These are phyloP conservation scores for Saksenaea oblongispora DNA, from an alignment of 371 early-diverging fungal genomes.

Conservation along the genomic window DNA sequence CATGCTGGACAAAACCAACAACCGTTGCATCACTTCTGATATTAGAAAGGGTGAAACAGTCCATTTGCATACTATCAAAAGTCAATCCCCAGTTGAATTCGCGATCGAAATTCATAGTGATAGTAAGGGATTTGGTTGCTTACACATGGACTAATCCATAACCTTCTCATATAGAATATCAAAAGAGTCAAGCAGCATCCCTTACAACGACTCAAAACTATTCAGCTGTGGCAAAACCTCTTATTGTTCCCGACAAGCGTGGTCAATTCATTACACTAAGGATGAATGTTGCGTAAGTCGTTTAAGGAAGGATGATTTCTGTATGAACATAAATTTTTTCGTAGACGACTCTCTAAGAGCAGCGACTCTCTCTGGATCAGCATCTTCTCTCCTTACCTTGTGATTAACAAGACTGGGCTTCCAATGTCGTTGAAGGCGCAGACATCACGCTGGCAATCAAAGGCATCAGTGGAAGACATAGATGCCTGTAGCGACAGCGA, in stretches of 20 bases:
- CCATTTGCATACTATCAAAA: constrained; percentile 67
- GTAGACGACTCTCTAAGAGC: constrained; percentile 19
- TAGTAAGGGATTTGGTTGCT: constrained; percentile 19
- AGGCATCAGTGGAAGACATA: constrained; percentile 14
- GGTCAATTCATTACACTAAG: constrained; percentile 55
- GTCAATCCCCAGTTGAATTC: constrained; percentile 56
- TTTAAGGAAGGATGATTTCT: background rate
- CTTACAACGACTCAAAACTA: constrained; percentile 16
- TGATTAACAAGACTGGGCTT: constrained; percentile 78
- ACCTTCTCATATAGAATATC: constrained; percentile 12
- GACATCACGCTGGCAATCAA: constrained; percentile 21
- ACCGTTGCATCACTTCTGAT: constrained; percentile 32
- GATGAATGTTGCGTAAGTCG: constrained; percentile 50
- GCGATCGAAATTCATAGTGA: constrained; percentile 63
- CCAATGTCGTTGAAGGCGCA: constrained; percentile 41
- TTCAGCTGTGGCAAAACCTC: constrained; percentile 13
- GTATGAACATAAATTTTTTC: background rate
- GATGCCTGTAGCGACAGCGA: constrained; percentile 27
- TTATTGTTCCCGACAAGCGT: constrained; percentile 36
- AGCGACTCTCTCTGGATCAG: constrained; percentile 34
- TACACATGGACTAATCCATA: background rate
- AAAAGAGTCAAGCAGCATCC: constrained; percentile 9
- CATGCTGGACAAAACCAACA: constrained; percentile 38
- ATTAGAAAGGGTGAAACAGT: constrained; percentile 57
- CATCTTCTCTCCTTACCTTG: constrained; percentile 54